Evolutionary conservation across 2,329 filamentous ascomycete genomes (phyloP).

Genomic region (Ceratocystis albifundus): DNA sequence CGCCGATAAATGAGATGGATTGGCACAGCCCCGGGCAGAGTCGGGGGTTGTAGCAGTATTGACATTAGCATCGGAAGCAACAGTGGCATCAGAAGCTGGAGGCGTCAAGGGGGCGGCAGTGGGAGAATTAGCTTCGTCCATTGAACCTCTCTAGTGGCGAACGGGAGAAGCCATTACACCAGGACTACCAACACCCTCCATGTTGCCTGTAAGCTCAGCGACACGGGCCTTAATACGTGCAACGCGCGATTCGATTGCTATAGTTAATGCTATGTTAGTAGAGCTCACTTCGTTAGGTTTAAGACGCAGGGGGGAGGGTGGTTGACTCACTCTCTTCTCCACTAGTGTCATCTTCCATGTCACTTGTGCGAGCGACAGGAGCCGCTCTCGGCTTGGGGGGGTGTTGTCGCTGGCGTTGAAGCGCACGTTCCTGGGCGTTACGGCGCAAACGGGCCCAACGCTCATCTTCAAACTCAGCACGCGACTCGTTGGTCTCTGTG

Average conservation of each 20-base stretch:
- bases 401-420: constrained; percentile 54
- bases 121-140: constrained; percentile 6
- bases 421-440: constrained; percentile 76
- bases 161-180: constrained; percentile 29
- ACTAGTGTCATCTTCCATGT: constrained; percentile 77
- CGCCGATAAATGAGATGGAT: background rate
- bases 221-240: constrained; percentile 96
- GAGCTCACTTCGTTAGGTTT: background rate
- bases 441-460: constrained; percentile 94
- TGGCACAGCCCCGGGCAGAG: background rate
- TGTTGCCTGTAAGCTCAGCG: constrained; percentile 80
- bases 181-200: constrained; percentile 46
- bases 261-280: constrained; percentile 25
- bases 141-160: constrained; percentile 14
- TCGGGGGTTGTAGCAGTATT: background rate
- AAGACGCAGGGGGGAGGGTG: background rate
- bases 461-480: constrained; percentile 45
- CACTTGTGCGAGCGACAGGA: constrained; percentile 26
- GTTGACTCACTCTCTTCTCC: constrained; percentile 76
- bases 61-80: background rate
- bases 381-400: constrained; percentile 35
- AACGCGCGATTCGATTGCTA: constrained; percentile 90
- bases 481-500: constrained; percentile 27
- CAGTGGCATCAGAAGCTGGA: background rate
- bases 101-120: background rate